Evolutionary conservation across 2,329 filamentous ascomycete genomes (phyloP).

Genomic region (Nemania abortiva): DNA sequence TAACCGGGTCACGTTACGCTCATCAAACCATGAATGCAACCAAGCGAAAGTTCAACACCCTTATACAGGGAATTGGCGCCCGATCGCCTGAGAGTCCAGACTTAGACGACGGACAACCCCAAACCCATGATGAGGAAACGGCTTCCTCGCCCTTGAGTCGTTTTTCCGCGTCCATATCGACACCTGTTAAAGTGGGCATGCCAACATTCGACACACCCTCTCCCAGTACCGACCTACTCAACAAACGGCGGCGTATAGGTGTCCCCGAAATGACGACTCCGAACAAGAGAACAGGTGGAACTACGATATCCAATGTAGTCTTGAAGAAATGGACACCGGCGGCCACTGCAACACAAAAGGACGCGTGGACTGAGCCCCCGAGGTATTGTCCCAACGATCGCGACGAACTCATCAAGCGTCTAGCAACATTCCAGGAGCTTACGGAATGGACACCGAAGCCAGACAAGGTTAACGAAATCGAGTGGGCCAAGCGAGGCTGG

Average conservation of each 20-base stretch:
- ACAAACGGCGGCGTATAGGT: conserved; percentile 66
- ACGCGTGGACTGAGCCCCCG: conserved; percentile 57
- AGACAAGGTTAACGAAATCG: conserved; percentile 84
- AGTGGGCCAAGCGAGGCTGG: conserved; percentile 97
- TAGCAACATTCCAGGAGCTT: conserved; percentile 91
- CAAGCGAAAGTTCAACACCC: conserved; percentile 85
- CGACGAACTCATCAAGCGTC: conserved; percentile 80
- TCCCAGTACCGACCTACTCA: conserved; percentile 56
- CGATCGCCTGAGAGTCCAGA: conserved; percentile 56
- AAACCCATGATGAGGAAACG: conserved; percentile 48
- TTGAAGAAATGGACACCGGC: conserved; percentile 56
- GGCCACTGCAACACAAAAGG: conserved; percentile 45
- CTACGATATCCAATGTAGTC: conserved; percentile 57
- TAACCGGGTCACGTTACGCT: not conserved
- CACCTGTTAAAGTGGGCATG: conserved; percentile 37
- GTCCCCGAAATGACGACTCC: conserved; percentile 57
- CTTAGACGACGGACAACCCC: conserved; percentile 54
- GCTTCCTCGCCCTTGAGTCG: conserved; percentile 37
- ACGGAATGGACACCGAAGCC: conserved; percentile 96
- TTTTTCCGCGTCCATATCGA: conserved; percentile 52
- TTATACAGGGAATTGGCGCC: conserved; percentile 75
- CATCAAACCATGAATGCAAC: conserved; percentile 74
- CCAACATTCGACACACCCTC: conserved; percentile 35
- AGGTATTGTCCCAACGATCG: conserved; percentile 91
- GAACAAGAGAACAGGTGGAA: conserved; percentile 46